Base-by-base conservation (phyloP, 176 grass and related monocot genomes). In the Avena sativa region DNA sequence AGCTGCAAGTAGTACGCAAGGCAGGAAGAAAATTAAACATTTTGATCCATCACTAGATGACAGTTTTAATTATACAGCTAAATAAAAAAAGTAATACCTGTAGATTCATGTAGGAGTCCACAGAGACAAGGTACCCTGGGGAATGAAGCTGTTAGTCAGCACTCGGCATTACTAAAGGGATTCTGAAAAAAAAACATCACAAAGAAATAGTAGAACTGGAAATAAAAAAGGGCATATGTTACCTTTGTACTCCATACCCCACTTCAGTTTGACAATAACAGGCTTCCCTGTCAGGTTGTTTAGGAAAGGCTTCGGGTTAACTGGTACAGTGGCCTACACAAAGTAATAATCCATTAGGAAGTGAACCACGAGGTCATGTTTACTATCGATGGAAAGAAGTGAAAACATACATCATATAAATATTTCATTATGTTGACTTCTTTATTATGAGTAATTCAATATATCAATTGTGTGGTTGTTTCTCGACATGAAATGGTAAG, bases 241-340 rank as follows among this genome's bases (percentile, higher is more conserved):
- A 98, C 96, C 96, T 95, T 96, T 98, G 76, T 98, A 96, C 67
- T 98, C 96, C 96, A 98, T 98, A 59, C 96, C 96, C 96, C 96
- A 96, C 82, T 98, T 98, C 52, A 96, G 82, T 84, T 98, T 98
- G 53, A 98, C 93, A 84, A 96, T 94, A 55, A 94, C 96, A 86
- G 87, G 84, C 87, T 94, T 98, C 30, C 96, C 92, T 19, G 93
- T 95, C 74, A 98, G 73, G 59, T 94, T 98, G 90, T 92, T 98
- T 50, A 98, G 92, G 93, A 98, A 98, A 65, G 93, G 96, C 43
- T 98, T 98, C 1, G 92, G 93, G 82, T 98, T 98, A 61, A 98
- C 96, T 74, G 96, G 90, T n/a, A 98, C 93, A 56, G 93, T 86
- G 25, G 48, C 73, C 96, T 95, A 73, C 81, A 87, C 4, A 61